These are phyloP conservation scores for Chenopodium suecicum DNA, from an alignment of 148 eudicot species.

Conservation along the genomic window DNA sequence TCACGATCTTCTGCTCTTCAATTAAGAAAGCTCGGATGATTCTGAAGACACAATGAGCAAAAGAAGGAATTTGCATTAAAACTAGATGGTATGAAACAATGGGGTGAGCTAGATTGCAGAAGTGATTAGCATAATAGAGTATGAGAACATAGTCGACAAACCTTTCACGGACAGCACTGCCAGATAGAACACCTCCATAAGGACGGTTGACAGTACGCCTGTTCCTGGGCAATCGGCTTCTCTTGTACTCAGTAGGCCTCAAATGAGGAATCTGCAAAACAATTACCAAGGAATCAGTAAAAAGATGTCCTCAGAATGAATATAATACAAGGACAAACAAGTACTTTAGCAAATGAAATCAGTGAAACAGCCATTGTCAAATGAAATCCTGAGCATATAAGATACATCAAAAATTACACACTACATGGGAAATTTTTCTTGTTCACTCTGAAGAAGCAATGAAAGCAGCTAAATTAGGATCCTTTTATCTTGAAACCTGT, in stretches of 20 bases:
- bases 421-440: too few relatives aligned
- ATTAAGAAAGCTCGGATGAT: conserved; percentile 54
- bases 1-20: conserved; percentile 61
- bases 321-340: background rate
- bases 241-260: conserved; percentile 59
- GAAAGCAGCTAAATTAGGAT: background rate
- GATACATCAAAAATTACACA: background rate
- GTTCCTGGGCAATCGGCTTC: conserved; percentile 55
- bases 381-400: background rate
- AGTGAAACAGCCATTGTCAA: background rate
- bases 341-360: background rate
- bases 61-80: background rate
- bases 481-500: background rate
- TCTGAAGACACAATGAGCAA: conserved; percentile 19
- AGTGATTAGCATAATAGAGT: background rate
- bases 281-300: background rate
- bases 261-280: conserved; percentile 49
- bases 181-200: conserved; percentile 61
- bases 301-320: background rate
- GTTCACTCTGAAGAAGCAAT: background rate
- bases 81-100: background rate
- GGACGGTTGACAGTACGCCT: conserved; percentile 61
- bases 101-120: background rate
- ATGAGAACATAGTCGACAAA: conserved; percentile 15
- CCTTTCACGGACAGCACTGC: conserved; percentile 66